Base-by-base conservation (phyloP, 1,284 basidiomycete genomes). In the Pseudozyma hubeiensis region DNA sequence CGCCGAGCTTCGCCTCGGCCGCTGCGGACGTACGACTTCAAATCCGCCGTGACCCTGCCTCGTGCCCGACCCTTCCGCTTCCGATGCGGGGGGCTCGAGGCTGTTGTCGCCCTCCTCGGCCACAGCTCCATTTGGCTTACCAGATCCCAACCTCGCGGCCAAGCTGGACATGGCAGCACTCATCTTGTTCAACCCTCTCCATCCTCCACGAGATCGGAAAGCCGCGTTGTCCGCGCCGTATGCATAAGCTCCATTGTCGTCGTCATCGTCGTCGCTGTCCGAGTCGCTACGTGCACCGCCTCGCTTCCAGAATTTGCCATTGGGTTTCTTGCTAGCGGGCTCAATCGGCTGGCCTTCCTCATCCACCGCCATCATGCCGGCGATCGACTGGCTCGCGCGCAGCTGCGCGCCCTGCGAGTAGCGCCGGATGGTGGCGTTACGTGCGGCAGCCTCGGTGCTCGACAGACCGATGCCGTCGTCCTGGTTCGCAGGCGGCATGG, bases 101-200 rank as follows among this genome's bases (percentile, higher is more conserved):
- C 71, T 69, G n/a, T 46, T 65, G 31, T 65, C 57, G 7, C 40
- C 61, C 31, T 60, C 56, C 37, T 67, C 70, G 24, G 30, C 56
- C 6, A 41, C 24, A 37, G 24, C 37, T 47, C 45, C 48, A 5
- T 40, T 66, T 31, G 46, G 17, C n/a, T 48, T 53, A 11, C 62
- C 57, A 24, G 41, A 54, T 33, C 68, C 72, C 34, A 75, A 41
- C 6, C 60, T 63, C 14, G 55, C 53, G 24, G 56, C 52, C 29
- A 78, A 34, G 14, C 54, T 62, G 39, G 48, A 59, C 54, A 80
- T 63, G 33, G 77, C 77, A 0, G 71, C 75, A 17, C 52, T 61
- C 75, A 80, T 80, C 75, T 75, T 77, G 46, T 64, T 75, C 37
- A 77, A 45, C 8, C 78, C 78, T n/a, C 59, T 57, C 78, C 78